Percentiles rank a stretch among this genome's conserved stretches.
Conservation (phyloP, 1,284 basidiomycete genomes). For the Hemileia vastatrix region DNA sequence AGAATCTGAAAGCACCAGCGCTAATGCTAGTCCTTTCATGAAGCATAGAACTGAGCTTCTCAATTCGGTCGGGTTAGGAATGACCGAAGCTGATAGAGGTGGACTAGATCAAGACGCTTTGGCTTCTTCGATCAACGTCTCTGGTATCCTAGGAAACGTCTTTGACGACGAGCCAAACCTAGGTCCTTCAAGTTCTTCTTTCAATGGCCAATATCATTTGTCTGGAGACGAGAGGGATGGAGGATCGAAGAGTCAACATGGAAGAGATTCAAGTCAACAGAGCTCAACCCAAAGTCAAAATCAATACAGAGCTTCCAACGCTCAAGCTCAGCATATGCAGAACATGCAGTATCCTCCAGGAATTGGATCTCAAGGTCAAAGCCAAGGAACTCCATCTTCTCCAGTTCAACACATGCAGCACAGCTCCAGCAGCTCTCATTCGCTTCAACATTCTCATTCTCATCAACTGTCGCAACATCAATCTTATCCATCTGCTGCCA, state of each 20-base stretch:
- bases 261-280: background rate
- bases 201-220: slow-evolving; percentile 26
- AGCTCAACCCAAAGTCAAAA: background rate
- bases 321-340: slow-evolving; percentile 1
- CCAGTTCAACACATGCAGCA: background rate
- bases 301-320: background rate
- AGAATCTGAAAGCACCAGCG: slow-evolving; percentile 19
- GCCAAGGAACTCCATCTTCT: background rate
- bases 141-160: slow-evolving; percentile 32
- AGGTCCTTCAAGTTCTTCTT: slow-evolving; percentile 6
- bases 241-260: background rate
- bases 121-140: slow-evolving; percentile 27
- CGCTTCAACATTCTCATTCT: background rate
- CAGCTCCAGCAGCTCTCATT: background rate
- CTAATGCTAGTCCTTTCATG: background rate
- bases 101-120: slow-evolving; percentile 16
- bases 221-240: slow-evolving; percentile 23
- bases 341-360: background rate
- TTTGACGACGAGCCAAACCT: slow-evolving; percentile 28
- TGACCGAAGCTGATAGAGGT: slow-evolving; percentile 14
- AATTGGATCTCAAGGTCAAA: background rate
- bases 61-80: slow-evolving; percentile 1
- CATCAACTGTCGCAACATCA: background rate
- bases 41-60: slow-evolving; percentile 27
- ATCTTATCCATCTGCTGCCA: background rate